Conservation (phyloP, 768 basidiomycete species). For the Lactarius evosmus region DNA sequence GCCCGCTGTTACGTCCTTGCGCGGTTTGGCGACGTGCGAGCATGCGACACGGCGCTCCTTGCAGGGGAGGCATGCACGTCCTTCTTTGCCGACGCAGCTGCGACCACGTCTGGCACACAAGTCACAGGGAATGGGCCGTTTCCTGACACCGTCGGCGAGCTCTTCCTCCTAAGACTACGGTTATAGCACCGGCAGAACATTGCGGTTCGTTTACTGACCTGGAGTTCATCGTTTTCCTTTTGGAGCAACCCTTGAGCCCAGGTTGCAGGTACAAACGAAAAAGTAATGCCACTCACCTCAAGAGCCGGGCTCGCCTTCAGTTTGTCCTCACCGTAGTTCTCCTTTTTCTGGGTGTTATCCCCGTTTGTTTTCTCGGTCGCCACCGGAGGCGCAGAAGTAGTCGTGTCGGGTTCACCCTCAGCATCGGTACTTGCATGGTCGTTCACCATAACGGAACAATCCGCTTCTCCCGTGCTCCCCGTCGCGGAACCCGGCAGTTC, state of each 20-base stretch:
- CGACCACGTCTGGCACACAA: conserved; percentile 19
- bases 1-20: conserved; percentile 19
- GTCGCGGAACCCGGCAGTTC: conserved; percentile 7
- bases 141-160: conserved; percentile 24
- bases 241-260: background rate
- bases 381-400: conserved; percentile 8
- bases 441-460: conserved; percentile 16
- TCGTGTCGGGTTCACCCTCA: conserved; percentile 24
- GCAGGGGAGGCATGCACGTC: conserved; percentile 24
- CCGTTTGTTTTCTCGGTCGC: conserved; percentile 17
- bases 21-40: conserved; percentile 25
- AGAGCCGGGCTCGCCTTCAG: conserved; percentile 14
- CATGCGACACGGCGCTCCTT: conserved; percentile 27
- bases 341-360: conserved; percentile 4
- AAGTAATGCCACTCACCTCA: conserved; percentile 14
- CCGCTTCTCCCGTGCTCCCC: conserved; percentile 14
- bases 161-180: conserved; percentile 13
- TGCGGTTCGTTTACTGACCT: conserved; percentile 10
- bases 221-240: conserved; percentile 24
- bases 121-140: conserved; percentile 21
- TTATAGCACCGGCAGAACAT: background rate
- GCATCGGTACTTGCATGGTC: conserved; percentile 23
- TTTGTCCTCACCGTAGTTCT: conserved; percentile 9
- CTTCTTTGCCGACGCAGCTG: conserved; percentile 23
- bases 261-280: background rate